A percentile compares a stretch with the other conserved stretches of the same genome.
Evolutionary conservation across 176 grass and related monocot genomes (phyloP).

Genomic region (Oryza longistaminata): DNA sequence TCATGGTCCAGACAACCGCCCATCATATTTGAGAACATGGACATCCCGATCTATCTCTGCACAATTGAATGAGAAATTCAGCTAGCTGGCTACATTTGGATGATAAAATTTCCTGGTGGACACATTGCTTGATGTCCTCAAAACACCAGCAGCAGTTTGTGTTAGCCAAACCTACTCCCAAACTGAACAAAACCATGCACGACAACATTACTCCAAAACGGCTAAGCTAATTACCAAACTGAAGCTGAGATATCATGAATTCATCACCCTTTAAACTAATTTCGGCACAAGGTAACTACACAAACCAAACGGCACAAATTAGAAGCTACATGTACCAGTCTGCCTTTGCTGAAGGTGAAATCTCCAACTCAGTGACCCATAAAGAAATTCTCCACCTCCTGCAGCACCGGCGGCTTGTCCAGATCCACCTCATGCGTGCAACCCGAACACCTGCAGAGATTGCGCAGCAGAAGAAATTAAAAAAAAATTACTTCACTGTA

Average conservation of each 20-base stretch:
- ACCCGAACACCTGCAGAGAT: constrained; percentile 67
- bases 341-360: constrained; percentile 81
- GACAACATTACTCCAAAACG: neutral
- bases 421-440: constrained; percentile 77
- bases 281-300: neutral
- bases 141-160: neutral
- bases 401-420: constrained; percentile 64
- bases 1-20: too few species aligned
- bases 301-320: neutral
- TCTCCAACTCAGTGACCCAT: constrained; percentile 53
- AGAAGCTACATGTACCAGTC: constrained; percentile 50
- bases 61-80: neutral
- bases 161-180: neutral
- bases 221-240: neutral
- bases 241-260: neutral
- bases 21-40: too few species aligned
- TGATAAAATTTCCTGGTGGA: neutral
- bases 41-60: neutral
- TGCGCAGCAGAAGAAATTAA: neutral
- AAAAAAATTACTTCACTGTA: constrained; percentile 13
- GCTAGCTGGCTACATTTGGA: neutral
- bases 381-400: constrained; percentile 73
- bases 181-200: neutral
- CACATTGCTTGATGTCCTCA: neutral
- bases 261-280: neutral